These are phyloP conservation scores for Leishmania lainsoni DNA, from an alignment of 208 protist species.

Conservation along the genomic window DNA sequence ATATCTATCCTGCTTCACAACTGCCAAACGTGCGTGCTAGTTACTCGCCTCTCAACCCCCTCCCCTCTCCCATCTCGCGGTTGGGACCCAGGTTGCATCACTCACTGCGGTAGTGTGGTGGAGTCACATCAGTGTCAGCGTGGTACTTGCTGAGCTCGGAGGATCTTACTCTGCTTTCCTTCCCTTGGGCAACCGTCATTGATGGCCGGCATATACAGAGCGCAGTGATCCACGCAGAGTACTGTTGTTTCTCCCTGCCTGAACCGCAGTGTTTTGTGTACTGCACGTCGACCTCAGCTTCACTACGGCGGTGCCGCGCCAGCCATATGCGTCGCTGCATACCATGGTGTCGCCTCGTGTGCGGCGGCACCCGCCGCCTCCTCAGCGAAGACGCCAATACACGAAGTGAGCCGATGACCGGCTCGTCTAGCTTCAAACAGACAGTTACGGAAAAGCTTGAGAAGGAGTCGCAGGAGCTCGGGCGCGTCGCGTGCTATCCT, in stretches of 20 bases:
- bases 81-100: background rate
- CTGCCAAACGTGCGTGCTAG: background rate
- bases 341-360: slow-evolving; percentile 13
- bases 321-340: slow-evolving; percentile 2
- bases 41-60: too few relatives aligned
- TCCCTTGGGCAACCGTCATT: too few relatives aligned
- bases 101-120: background rate
- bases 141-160: background rate
- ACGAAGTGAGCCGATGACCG: background rate
- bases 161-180: background rate
- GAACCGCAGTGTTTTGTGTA: background rate
- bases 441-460: slow-evolving; percentile 59
- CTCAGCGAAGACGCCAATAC: background rate
- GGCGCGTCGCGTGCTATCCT: slow-evolving; percentile 74
- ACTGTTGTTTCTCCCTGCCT: too few relatives aligned
- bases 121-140: background rate
- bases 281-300: background rate
- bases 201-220: background rate
- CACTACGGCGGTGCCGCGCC: too few relatives aligned
- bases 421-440: slow-evolving; percentile 49
- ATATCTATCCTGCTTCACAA: background rate
- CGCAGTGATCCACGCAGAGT: background rate
- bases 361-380: slow-evolving; percentile 4
- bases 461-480: slow-evolving; percentile 57
- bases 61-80: background rate